Percentiles rank a stretch among this genome's conserved stretches.
Conservation (phyloP, 2,329 filamentous ascomycete species). For the Alternaria alternata region DNA sequence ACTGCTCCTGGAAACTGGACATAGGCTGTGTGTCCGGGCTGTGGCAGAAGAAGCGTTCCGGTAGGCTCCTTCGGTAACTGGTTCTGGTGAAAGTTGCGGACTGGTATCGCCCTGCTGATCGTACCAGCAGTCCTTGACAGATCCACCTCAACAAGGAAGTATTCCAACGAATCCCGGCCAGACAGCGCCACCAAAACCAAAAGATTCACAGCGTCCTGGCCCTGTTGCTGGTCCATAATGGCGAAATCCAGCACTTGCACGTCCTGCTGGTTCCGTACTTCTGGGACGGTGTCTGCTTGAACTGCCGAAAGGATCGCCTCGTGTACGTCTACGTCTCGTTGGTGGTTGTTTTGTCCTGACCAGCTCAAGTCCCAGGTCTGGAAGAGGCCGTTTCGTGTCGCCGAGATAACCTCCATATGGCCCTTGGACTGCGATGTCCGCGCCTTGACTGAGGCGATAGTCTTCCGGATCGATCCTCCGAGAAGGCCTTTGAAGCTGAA, state of each 20-base stretch:
- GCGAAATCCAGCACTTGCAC: constrained; percentile 83
- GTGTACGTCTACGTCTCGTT: constrained; percentile 74
- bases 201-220: constrained; percentile 45
- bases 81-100: constrained; percentile 63
- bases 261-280: constrained; percentile 61
- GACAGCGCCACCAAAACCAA: constrained; percentile 46
- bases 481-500: constrained; percentile 82
- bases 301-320: constrained; percentile 70
- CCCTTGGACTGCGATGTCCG: constrained; percentile 76
- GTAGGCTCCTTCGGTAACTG: constrained; percentile 42
- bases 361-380: constrained; percentile 90
- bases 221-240: constrained; percentile 59
- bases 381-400: constrained; percentile 78
- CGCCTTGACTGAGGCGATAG: constrained; percentile 81
- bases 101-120: constrained; percentile 71
- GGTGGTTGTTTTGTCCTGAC: constrained; percentile 80
- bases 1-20: constrained; percentile 81
- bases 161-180: constrained; percentile 58
- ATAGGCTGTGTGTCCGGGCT: constrained; percentile 81
- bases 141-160: constrained; percentile 76
- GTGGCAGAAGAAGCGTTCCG: constrained; percentile 74
- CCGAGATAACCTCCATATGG: constrained; percentile 83
- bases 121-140: constrained; percentile 63
- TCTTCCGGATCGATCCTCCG: constrained; percentile 73
- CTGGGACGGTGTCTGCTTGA: constrained; percentile 60